Evolutionary conservation across 208 protist genomes (phyloP).

Genomic region (Leishmania aethiopica): DNA sequence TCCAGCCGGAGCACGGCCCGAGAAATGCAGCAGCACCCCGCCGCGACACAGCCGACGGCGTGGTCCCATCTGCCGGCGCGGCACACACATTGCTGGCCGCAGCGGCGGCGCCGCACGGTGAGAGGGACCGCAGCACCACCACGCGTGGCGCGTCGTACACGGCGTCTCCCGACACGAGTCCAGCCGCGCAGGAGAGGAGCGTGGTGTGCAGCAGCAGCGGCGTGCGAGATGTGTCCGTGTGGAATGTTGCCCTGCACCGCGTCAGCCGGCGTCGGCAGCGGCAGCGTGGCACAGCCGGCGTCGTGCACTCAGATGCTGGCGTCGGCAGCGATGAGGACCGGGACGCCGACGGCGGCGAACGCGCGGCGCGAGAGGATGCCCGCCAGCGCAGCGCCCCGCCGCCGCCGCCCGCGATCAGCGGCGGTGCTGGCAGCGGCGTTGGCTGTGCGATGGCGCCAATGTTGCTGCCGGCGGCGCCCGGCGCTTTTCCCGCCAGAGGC

Average conservation of each 20-base stretch:
- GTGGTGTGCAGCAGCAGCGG: constrained; percentile 2
- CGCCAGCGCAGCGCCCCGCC: neutral
- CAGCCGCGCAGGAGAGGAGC: neutral
- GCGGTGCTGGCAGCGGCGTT: too few species aligned
- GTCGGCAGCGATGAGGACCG: neutral
- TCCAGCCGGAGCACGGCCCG: neutral
- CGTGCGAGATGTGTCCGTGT: too few species aligned
- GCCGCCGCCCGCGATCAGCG: neutral
- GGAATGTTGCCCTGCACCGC: too few species aligned
- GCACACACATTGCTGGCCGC: neutral
- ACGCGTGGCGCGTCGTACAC: neutral
- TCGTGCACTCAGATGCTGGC: neutral
- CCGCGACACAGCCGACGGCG: neutral
- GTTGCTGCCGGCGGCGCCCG: neutral
- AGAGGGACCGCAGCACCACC: neutral
- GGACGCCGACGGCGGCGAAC: neutral
- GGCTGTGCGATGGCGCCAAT: neutral
- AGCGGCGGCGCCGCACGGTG: neutral
- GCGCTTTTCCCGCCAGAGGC: too few species aligned
- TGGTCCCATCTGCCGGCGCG: neutral
- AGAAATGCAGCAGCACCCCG: neutral
- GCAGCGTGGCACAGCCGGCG: neutral
- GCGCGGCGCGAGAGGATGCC: neutral
- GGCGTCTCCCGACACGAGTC: neutral
- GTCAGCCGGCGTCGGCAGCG: too few species aligned